Evolutionary conservation across 306 rosid species (phyloP).

Genomic region (Pyrus pyrifolia): DNA sequence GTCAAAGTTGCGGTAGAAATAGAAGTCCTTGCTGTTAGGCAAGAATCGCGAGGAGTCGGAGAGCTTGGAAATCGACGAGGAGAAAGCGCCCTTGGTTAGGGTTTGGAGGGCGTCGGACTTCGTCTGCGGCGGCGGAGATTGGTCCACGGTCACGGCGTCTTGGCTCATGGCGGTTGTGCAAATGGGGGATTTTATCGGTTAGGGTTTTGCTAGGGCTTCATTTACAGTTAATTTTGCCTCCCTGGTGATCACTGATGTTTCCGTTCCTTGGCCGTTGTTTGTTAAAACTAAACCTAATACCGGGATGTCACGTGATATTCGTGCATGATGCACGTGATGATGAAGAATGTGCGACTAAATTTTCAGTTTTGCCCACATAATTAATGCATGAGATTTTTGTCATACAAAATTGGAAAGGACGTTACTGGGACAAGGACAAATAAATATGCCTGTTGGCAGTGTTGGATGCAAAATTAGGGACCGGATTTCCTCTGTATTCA

Average conservation of each 20-base stretch:
- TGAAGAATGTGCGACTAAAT: not conserved
- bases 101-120: constrained; percentile 31
- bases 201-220: constrained; percentile 20
- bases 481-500: accelerated
- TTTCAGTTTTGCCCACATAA: not conserved
- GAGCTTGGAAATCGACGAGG: constrained; percentile 51
- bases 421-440: no score
- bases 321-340: not conserved
- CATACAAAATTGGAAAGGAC: not conserved
- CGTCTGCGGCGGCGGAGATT: constrained; percentile 24
- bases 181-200: not conserved
- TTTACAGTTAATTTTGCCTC: not conserved
- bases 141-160: constrained; percentile 42
- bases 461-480: no score
- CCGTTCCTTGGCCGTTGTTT: not conserved
- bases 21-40: constrained; percentile 59
- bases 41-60: constrained; percentile 53
- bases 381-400: not conserved
- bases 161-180: constrained; percentile 6
- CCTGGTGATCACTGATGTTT: not conserved
- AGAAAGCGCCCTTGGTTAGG: constrained; percentile 40
- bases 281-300: not conserved
- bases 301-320: not conserved
- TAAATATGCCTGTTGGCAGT: no score
- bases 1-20: constrained; percentile 57